These are phyloP conservation scores for Cytospora piceae DNA, from an alignment of 2,329 filamentous ascomycete species.

Conservation along the genomic window DNA sequence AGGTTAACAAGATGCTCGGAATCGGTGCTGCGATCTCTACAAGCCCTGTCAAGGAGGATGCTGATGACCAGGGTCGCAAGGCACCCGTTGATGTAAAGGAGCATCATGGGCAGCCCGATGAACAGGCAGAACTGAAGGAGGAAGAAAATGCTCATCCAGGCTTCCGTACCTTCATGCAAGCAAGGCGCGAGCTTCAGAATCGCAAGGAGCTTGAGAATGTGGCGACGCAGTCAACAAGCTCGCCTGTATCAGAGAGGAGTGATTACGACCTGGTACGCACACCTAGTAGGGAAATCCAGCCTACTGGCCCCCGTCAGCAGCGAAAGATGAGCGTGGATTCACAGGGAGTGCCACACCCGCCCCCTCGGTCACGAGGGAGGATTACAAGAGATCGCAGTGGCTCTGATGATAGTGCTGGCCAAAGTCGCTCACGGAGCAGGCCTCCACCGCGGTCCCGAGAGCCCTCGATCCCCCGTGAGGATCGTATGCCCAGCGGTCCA, in stretches of 20 bases:
- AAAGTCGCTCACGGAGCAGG: conserved; percentile 44
- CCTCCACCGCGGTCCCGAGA: conserved; percentile 45
- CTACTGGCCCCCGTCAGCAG: conserved; percentile 47
- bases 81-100: conserved; percentile 11
- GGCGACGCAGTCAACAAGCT: conserved; percentile 41
- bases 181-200: conserved; percentile 59
- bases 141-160: conserved; percentile 53
- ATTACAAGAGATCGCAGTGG: conserved; percentile 58
- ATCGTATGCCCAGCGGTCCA: conserved; percentile 40
- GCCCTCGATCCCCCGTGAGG: conserved; percentile 43
- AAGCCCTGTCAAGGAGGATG: conserved; percentile 44
- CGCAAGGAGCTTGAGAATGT: conserved; percentile 57
- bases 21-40: conserved; percentile 50
- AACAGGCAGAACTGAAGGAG: conserved; percentile 35
- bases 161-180: conserved; percentile 60
- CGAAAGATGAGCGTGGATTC: conserved; percentile 50
- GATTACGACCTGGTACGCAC: conserved; percentile 36
- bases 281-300: conserved; percentile 50
- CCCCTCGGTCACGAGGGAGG: conserved; percentile 36
- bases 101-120: conserved; percentile 30
- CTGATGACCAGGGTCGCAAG: conserved; percentile 40
- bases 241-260: conserved; percentile 14
- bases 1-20: conserved; percentile 65
- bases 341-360: conserved; percentile 36
- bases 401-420: conserved; percentile 56